A percentile compares a stretch with the other conserved stretches of the same genome.
These are phyloP conservation scores for Puccinia horiana DNA, from an alignment of 1,284 basidiomycete species.

Conservation along the genomic window DNA sequence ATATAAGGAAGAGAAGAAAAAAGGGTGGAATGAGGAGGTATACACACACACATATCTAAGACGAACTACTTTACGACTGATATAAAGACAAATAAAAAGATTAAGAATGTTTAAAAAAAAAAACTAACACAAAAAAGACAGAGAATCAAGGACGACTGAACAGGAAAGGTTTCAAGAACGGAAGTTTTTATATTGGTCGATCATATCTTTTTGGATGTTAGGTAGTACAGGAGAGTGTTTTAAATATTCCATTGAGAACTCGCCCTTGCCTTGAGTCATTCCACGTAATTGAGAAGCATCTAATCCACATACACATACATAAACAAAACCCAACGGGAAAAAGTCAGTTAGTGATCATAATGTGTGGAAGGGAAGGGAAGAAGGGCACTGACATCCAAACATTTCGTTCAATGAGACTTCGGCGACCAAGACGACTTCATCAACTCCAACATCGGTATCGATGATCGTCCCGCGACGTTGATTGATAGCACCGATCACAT, in stretches of 20 bases:
- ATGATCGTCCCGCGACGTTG: constrained; percentile 90
- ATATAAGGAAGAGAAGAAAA: too few relatives aligned
- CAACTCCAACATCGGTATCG: constrained; percentile 93
- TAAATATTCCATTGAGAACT: constrained; percentile 93
- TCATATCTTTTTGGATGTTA: constrained; percentile 79
- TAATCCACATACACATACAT: constrained; percentile 15
- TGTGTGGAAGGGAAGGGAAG: background rate
- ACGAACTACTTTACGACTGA: too few relatives aligned
- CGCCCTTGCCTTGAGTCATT: constrained; percentile 75
- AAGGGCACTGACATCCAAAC: constrained; percentile 72
- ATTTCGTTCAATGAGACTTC: constrained; percentile 97
- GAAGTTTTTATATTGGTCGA: constrained; percentile 67
- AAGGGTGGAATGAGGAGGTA: too few relatives aligned
- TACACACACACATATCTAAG: too few relatives aligned
- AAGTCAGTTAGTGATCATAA: background rate
- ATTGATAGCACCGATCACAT: constrained; percentile 92
- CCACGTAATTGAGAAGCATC: constrained; percentile 86
- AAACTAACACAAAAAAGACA: background rate
- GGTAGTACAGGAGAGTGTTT: constrained; percentile 81
- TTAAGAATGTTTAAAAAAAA: background rate
- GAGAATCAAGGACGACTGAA: background rate
- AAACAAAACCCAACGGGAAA: background rate
- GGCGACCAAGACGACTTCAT: constrained; percentile 88
- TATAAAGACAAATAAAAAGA: too few relatives aligned
- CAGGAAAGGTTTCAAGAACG: constrained; percentile 13